Percentiles rank a stretch among this genome's conserved stretches.
Conservation (phyloP, 495 filamentous ascomycete genomes). For the Amniculicola lignicola region DNA sequence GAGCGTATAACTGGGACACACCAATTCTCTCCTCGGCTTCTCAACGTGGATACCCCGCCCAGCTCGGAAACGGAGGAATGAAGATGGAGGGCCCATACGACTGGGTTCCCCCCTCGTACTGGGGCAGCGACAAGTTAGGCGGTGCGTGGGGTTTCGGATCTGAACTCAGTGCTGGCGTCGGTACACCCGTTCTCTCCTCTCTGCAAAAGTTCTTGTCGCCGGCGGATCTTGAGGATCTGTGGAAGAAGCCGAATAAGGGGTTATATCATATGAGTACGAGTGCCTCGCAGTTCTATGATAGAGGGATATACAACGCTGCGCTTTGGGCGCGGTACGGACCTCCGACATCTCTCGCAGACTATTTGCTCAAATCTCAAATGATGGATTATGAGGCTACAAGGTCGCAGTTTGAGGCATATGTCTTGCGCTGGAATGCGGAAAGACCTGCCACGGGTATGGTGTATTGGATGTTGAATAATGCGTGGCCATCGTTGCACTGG, state of each 20-base stretch:
- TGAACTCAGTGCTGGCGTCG: conserved; percentile 59
- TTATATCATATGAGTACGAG: conserved; percentile 60
- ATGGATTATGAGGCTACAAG: conserved; percentile 62
- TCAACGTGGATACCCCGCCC: conserved; percentile 51
- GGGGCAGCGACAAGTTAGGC: conserved; percentile 52
- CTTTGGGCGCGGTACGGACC: conserved; percentile 52
- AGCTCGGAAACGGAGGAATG: conserved; percentile 56
- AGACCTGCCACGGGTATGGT: conserved; percentile 59
- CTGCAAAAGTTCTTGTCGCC: conserved; percentile 54
- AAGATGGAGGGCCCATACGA: conserved; percentile 69
- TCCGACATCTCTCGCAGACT: conserved; percentile 53
- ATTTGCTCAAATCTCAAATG: conserved; percentile 45
- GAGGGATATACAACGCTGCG: conserved; percentile 56
- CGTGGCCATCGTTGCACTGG: conserved; percentile 66
- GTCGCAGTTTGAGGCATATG: conserved; percentile 58
- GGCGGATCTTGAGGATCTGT: conserved; percentile 52
- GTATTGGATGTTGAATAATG: conserved; percentile 69
- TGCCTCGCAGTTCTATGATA: conserved; percentile 52
- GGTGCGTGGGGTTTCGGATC: conserved; percentile 63
- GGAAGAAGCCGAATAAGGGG: conserved; percentile 52
- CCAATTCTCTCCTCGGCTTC: conserved; percentile 59
- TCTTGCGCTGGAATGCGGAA: conserved; percentile 47
- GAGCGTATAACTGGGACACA: conserved; percentile 52
- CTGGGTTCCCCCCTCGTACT: conserved; percentile 65
- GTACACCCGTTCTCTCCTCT: conserved; percentile 56